Percentiles rank a stretch among this genome's conserved stretches.
Conservation (phyloP, 2,329 filamentous ascomycete genomes). For the Alternaria panax region DNA sequence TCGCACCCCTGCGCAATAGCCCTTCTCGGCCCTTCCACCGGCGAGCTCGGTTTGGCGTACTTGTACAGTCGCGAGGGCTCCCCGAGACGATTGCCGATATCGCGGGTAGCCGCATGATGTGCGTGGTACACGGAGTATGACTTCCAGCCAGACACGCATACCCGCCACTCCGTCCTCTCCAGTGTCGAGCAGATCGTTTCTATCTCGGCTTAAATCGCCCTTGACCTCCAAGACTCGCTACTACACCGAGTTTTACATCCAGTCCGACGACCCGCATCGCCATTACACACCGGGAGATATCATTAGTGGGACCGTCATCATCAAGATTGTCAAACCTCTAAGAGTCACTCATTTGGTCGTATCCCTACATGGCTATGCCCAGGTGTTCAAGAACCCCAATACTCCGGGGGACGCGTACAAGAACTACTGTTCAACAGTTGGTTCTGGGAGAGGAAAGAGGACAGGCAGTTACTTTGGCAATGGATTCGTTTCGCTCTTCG, state of each 20-base stretch:
- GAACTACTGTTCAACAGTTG: slow-evolving; percentile 58
- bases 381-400: slow-evolving; percentile 76
- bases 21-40: not conserved
- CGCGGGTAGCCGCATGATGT: slow-evolving; percentile 51
- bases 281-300: slow-evolving; percentile 78
- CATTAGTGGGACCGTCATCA: slow-evolving; percentile 74
- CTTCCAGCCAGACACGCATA: slow-evolving; percentile 47
- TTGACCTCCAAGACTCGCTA: slow-evolving; percentile 67
- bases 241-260: slow-evolving; percentile 79
- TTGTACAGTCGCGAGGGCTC: slow-evolving; percentile 8
- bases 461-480: slow-evolving; percentile 71
- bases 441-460: slow-evolving; percentile 62
- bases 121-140: slow-evolving; percentile 48
- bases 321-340: slow-evolving; percentile 76
- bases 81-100: slow-evolving; percentile 19
- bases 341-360: slow-evolving; percentile 83
- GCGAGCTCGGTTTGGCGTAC: slow-evolving; percentile 1
- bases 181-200: slow-evolving; percentile 46
- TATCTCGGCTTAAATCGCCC: slow-evolving; percentile 65
- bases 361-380: slow-evolving; percentile 78
- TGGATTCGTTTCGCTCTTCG: slow-evolving; percentile 80
- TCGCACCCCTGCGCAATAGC: not conserved
- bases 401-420: slow-evolving; percentile 64
- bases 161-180: slow-evolving; percentile 40
- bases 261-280: slow-evolving; percentile 77